Evolutionary conservation across 2,329 filamentous ascomycete species (phyloP).

Genomic region (Fusarium algeriense): DNA sequence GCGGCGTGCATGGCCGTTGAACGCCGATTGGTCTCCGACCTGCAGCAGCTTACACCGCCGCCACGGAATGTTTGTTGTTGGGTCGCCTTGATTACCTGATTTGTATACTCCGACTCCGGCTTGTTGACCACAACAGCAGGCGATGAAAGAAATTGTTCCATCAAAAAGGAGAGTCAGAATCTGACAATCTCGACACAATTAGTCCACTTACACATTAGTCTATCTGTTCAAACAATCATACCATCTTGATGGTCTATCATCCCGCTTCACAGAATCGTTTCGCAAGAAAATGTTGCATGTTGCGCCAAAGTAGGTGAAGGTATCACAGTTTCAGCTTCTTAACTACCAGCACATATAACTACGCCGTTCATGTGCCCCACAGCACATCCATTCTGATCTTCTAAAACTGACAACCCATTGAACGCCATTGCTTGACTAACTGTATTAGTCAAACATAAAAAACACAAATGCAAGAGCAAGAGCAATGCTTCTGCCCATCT

Average conservation of each 20-base stretch:
- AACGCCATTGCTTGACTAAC: constrained; percentile 29
- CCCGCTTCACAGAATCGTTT: background rate
- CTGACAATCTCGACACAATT: background rate
- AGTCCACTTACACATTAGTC: background rate
- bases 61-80: constrained; percentile 9
- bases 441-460: background rate
- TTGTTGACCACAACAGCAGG: background rate
- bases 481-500: background rate
- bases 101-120: constrained; percentile 23
- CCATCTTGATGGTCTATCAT: background rate
- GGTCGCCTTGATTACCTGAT: constrained; percentile 29
- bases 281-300: background rate
- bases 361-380: constrained; percentile 1
- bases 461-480: background rate
- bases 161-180: background rate
- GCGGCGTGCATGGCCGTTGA: constrained; percentile 37
- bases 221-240: background rate
- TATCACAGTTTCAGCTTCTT: constrained; percentile 18
- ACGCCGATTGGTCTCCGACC: constrained; percentile 39
- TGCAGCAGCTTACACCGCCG: constrained; percentile 20
- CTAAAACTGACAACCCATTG: constrained; percentile 15
- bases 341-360: constrained; percentile 7
- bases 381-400: constrained; percentile 27
- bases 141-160: background rate
- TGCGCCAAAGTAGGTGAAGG: background rate